Base-by-base conservation (phyloP, 202 grass and related monocot species). In the Dendrocalamus latiflorus region DNA sequence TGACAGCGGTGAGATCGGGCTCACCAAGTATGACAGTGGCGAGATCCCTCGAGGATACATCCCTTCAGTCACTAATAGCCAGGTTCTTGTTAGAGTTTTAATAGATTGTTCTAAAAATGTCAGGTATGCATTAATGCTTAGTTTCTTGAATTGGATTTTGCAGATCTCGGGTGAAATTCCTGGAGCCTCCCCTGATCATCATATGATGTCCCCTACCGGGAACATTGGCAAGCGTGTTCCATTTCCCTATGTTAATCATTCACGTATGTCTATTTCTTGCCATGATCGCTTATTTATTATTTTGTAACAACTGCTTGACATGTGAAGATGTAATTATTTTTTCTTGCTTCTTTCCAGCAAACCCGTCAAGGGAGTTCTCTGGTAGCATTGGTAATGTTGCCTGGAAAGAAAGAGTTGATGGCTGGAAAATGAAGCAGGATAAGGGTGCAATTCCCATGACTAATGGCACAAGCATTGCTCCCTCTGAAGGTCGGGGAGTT, bases 391-490 rank as follows among this genome's bases (percentile, higher is more conserved):
- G 96, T 66, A 99, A 99, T 93, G 95, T 95, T 85, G 96, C 96
- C 45, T 99, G 96, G 96, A 99, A 99, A 93, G 96, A 99, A 82
- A 99, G 96, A 81, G 96, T 99, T 50, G 96, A 99, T 87, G 96
- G 96, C 55, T 99, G 96, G 96, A 99, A 99, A 90, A 93, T 98
- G 93, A 98, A 98, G 72, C 93, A 95, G 78, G 96, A 99, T 50
- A 99, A 99, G 79, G 92, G 91, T 43, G 82, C 86, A 22, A 83
- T 87, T 70, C 91, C 96, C 77, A 97, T 97, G 91, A 95, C 91
- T 33, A 99, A 95, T 84, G 96, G 93, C 48, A 95, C 96, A 49
- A 99, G 96, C 88, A 89, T 94, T 85, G 93, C 96, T 68, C 93
- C 93, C 68, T 99, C 96, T 72, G 96, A 99, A 77, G 95, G 95